Evolutionary conservation across 2,329 filamentous ascomycete genomes (phyloP).

Genomic region (Purpureocillium lavendulum): DNA sequence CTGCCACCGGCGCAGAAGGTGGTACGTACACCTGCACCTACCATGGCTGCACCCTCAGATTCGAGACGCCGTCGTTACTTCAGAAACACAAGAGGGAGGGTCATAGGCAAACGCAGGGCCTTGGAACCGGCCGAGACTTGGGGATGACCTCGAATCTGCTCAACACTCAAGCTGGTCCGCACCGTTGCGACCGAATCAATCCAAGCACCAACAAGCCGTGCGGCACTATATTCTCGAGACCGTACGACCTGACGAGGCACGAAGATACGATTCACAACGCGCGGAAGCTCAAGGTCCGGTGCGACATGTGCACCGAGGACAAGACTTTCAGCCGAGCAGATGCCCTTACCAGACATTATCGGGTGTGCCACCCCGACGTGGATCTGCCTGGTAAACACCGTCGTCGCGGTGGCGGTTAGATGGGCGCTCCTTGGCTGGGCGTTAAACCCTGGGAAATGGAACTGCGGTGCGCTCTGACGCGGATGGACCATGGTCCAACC

Average conservation of each 20-base stretch:
- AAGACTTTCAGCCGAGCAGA: constrained; percentile 96
- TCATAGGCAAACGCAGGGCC: constrained; percentile 64
- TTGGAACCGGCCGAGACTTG: constrained; percentile 16
- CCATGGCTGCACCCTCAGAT: constrained; percentile 79
- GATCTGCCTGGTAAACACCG: constrained; percentile 63
- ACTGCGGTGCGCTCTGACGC: too few species aligned
- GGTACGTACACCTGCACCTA: constrained; percentile 97
- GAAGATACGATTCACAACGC: constrained; percentile 97
- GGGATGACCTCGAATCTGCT: constrained; percentile 47
- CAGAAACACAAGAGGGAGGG: constrained; percentile 95
- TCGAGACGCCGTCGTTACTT: constrained; percentile 76
- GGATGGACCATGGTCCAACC: too few species aligned
- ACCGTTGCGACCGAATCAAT: constrained; percentile 88
- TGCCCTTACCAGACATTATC: constrained; percentile 87
- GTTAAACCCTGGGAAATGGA: too few species aligned
- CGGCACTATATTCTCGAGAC: constrained; percentile 87
- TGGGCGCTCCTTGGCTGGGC: constrained; percentile 6
- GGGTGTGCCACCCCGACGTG: constrained; percentile 85
- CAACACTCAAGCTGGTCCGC: constrained; percentile 86
- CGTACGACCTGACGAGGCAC: constrained; percentile 92
- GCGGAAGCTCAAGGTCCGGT: constrained; percentile 89
- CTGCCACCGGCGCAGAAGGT: constrained; percentile 60
- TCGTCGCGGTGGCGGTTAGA: constrained; percentile 17
- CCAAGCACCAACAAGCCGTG: constrained; percentile 92
- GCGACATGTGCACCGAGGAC: constrained; percentile 86